These are phyloP conservation scores for Elongisporangium undulatum DNA, from an alignment of 352 stramenopile species.

Conservation along the genomic window DNA sequence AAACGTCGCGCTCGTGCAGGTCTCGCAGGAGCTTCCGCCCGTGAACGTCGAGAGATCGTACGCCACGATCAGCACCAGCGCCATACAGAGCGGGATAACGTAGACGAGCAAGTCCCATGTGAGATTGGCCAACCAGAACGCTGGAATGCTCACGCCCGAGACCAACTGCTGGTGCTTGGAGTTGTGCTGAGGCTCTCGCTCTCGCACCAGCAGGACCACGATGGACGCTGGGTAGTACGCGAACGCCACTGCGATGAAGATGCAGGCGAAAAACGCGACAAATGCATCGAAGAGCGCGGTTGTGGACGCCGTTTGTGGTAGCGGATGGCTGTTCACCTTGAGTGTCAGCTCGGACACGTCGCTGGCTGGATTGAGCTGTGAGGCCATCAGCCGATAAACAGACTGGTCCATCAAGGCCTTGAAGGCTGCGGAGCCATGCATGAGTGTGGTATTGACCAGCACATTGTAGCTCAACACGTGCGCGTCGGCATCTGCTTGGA, in stretches of 20 bases:
- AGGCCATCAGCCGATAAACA: background rate
- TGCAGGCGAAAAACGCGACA: constrained; percentile 48
- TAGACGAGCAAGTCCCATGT: background rate
- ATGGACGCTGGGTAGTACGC: constrained; percentile 80
- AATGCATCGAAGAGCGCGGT: constrained; percentile 14
- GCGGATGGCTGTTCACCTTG: constrained; percentile 11
- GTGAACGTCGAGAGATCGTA: background rate
- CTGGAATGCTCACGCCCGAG: background rate
- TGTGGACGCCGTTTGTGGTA: constrained; percentile 11
- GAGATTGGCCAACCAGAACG: background rate
- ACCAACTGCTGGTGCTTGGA: constrained; percentile 88
- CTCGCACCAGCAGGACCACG: constrained; percentile 91
- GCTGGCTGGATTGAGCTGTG: background rate
- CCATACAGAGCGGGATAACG: background rate
- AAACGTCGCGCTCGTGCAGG: background rate
- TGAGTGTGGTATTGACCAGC: constrained; percentile 26
- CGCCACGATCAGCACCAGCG: background rate
- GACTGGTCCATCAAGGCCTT: background rate
- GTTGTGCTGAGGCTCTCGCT: constrained; percentile 73
- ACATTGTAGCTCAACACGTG: constrained; percentile 23
- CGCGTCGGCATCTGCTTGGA: constrained; percentile 8
- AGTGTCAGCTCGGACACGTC: background rate
- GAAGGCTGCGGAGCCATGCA: constrained; percentile 8
- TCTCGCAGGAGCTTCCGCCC: background rate
- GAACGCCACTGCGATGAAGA: constrained; percentile 82